These are phyloP conservation scores for Rauvolfia tetraphylla DNA, from an alignment of 257 asterid species.

Conservation along the genomic window DNA sequence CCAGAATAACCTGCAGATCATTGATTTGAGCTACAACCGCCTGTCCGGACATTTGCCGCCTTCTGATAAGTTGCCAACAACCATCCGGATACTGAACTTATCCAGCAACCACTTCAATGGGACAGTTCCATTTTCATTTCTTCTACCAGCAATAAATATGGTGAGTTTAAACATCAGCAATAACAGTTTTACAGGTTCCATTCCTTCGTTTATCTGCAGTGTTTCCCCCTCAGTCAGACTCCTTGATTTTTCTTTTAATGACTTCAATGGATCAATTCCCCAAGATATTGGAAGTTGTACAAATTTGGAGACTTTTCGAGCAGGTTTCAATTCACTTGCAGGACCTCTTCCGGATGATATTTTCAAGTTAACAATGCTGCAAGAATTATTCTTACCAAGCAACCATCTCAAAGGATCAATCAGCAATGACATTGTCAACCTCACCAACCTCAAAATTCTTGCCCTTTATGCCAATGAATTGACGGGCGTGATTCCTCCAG, in stretches of 20 bases:
- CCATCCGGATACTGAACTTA: constrained; percentile 40
- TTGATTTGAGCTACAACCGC: constrained; percentile 77
- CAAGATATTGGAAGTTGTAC: constrained; percentile 51
- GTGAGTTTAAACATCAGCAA: constrained; percentile 62
- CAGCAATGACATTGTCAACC: constrained; percentile 44
- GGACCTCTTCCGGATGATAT: constrained; percentile 64
- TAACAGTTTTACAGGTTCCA: constrained; percentile 64
- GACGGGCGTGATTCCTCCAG: constrained; percentile 60
- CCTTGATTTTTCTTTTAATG: constrained; percentile 73
- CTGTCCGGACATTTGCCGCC: constrained; percentile 39
- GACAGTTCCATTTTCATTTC: constrained; percentile 36
- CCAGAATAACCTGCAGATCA: constrained; percentile 29
- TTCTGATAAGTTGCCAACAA: constrained; percentile 39
- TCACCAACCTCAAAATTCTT: constrained; percentile 52
- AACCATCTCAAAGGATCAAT: constrained; percentile 63
- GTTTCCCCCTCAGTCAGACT: constrained; percentile 36
- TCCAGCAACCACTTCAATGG: constrained; percentile 77
- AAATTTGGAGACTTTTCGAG: constrained; percentile 50
- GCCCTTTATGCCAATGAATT: constrained; percentile 56
- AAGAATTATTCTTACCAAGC: constrained; percentile 64
- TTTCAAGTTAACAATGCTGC: constrained; percentile 40
- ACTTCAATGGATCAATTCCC: constrained; percentile 52
- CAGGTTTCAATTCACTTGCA: constrained; percentile 60
- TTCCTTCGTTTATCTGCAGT: constrained; percentile 55
- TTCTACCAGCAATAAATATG: constrained; percentile 44